phyloP scores from a whole-genome alignment of 305 asterid genomes.

The Fraxinus albicans region DNA sequence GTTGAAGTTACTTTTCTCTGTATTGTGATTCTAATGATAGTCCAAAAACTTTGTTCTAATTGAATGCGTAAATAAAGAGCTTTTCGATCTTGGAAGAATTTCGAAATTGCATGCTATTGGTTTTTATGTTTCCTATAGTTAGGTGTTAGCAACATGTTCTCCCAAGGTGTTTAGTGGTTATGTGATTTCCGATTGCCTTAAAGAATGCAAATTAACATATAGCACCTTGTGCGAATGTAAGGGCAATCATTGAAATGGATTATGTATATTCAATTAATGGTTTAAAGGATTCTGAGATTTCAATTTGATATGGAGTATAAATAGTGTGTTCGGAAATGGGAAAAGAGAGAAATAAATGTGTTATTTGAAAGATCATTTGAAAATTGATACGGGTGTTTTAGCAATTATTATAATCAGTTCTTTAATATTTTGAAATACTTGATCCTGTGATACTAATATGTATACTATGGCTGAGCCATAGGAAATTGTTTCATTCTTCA shows the following conservation, averaged over 20 bases:
- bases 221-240: neutral
- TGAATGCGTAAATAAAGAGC: constrained; percentile 19
- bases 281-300: neutral
- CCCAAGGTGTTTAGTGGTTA: neutral
- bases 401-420: neutral
- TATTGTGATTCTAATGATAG: constrained; percentile 17
- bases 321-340: neutral
- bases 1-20: constrained; percentile 15
- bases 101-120: neutral
- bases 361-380: neutral
- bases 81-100: neutral
- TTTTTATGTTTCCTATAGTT: neutral
- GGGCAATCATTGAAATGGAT: neutral
- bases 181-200: neutral
- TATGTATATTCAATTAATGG: neutral
- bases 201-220: neutral
- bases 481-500: neutral
- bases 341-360: neutral
- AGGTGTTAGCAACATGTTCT: neutral
- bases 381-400: neutral
- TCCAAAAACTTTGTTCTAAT: constrained; percentile 10
- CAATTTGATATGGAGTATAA: neutral
- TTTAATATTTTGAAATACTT: neutral
- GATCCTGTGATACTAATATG: neutral
- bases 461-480: neutral